A percentile compares a stretch with the other conserved stretches of the same genome.
Evolutionary conservation across 1,284 basidiomycete species (phyloP).

Genomic region (Fereydounia khargensis): DNA sequence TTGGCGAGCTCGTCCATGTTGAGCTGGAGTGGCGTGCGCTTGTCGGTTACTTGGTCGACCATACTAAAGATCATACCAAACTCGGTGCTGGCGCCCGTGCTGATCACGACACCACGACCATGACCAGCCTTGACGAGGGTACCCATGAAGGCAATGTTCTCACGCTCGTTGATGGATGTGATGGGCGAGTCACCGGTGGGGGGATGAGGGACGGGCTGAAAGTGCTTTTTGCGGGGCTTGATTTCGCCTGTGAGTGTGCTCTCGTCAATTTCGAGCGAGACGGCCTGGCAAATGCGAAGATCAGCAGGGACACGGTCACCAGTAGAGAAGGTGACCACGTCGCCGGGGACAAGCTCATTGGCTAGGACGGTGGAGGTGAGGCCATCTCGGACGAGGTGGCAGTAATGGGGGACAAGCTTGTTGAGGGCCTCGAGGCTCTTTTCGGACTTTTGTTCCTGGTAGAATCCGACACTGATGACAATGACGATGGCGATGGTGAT

Average conservation of each 20-base stretch:
- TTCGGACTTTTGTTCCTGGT: conserved; percentile 92
- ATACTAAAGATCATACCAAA: conserved; percentile 95
- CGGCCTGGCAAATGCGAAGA: conserved; percentile 73
- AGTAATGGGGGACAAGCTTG: conserved; percentile 94
- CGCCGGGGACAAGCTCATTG: conserved; percentile 91
- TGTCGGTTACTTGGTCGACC: conserved; percentile 96
- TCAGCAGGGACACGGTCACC: conserved; percentile 94
- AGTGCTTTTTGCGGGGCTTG: conserved; percentile 71
- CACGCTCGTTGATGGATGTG: conserved; percentile 73
- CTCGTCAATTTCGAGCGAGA: conserved; percentile 91
- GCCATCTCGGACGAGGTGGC: conserved; percentile 76
- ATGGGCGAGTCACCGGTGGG: conserved; percentile 1
- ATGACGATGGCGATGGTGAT: conserved; percentile 91
- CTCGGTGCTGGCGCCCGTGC: conserved; percentile 83
- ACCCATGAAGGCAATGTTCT: conserved; percentile 93
- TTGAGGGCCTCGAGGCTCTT: conserved; percentile 90
- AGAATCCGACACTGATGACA: conserved; percentile 89
- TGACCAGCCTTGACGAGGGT: conserved; percentile 89
- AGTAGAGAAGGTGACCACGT: conserved; percentile 79
- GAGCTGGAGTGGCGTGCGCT: conserved; percentile 85
- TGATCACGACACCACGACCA: conserved; percentile 83
- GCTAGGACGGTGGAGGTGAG: conserved; percentile 68
- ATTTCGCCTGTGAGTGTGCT: conserved; percentile 93
- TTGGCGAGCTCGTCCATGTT: conserved; percentile 96
- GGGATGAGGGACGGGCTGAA: conserved; percentile 59